Conservation (phyloP, 2,329 filamentous ascomycete genomes). For the Monosporascus sp. region DNA sequence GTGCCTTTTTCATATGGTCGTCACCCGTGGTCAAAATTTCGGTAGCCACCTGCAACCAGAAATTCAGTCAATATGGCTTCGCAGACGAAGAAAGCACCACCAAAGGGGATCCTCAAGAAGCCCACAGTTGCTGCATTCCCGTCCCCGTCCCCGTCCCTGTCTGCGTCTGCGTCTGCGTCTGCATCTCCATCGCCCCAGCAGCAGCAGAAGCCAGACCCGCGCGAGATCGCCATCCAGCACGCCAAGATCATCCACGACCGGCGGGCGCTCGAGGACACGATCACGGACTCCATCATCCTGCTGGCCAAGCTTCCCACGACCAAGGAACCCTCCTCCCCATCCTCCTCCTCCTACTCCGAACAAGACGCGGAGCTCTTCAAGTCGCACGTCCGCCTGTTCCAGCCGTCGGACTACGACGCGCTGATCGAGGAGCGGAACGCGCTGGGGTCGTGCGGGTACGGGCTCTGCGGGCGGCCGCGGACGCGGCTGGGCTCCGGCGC, state of each 20-base stretch:
- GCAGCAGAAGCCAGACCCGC: constrained; percentile 36
- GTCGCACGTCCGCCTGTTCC: constrained; percentile 63
- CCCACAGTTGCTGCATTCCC: constrained; percentile 31
- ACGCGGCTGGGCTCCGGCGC: constrained; percentile 44
- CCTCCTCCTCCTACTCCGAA: constrained; percentile 32
- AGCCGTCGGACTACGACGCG: constrained; percentile 83
- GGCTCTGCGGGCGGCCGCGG: constrained; percentile 65
- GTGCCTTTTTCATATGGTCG: too few species aligned
- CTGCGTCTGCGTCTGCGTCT: not conserved
- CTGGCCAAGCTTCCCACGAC: constrained; percentile 56
- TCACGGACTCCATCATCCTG: constrained; percentile 65
- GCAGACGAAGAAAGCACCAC: constrained; percentile 24
- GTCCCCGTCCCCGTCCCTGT: constrained; percentile 30
- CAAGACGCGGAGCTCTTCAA: constrained; percentile 63
- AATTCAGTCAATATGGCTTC: constrained; percentile 36
- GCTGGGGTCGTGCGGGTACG: constrained; percentile 76
- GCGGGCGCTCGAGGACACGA: constrained; percentile 69
- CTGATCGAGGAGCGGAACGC: constrained; percentile 86
- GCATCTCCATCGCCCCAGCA: constrained; percentile 26
- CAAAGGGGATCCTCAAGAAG: constrained; percentile 59
- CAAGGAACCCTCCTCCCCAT: constrained; percentile 15
- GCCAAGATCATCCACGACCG: constrained; percentile 76
- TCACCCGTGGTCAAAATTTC: too few species aligned
- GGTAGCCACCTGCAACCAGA: too few species aligned
- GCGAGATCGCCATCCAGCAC: constrained; percentile 71